Evolutionary conservation across 1,284 basidiomycete genomes (phyloP).

Genomic region (Sporisorium iseilematis-ciliati): DNA sequence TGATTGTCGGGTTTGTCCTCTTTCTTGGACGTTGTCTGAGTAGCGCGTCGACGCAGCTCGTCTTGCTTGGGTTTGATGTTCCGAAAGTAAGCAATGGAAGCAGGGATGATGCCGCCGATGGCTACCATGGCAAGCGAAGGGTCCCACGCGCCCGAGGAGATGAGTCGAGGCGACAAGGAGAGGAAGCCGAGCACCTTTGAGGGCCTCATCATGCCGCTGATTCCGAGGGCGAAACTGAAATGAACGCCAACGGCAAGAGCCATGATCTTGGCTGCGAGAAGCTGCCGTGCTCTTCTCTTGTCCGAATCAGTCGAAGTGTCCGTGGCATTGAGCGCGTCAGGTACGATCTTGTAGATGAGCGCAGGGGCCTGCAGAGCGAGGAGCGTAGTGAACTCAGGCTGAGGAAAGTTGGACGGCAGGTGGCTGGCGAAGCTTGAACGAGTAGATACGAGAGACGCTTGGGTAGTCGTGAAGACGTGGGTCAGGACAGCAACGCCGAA

Average conservation of each 20-base stretch:
- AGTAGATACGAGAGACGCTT: neutral
- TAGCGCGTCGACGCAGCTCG: slow-evolving; percentile 10
- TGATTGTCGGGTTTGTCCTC: slow-evolving; percentile 14
- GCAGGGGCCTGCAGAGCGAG: slow-evolving; percentile 56
- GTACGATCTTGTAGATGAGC: slow-evolving; percentile 40
- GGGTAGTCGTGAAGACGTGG: slow-evolving; percentile 32
- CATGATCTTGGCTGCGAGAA: slow-evolving; percentile 43
- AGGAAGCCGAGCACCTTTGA: slow-evolving; percentile 35
- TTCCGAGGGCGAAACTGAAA: slow-evolving; percentile 64
- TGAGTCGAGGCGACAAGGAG: slow-evolving; percentile 18
- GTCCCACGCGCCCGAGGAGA: slow-evolving; percentile 68
- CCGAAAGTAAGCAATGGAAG: slow-evolving; percentile 68
- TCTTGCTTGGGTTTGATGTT: slow-evolving; percentile 48
- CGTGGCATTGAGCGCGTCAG: slow-evolving; percentile 11
- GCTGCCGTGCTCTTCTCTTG: slow-evolving; percentile 10
- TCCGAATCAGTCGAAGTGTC: neutral
- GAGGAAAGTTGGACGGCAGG: slow-evolving; percentile 24
- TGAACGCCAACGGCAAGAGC: slow-evolving; percentile 60
- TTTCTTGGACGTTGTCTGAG: slow-evolving; percentile 9
- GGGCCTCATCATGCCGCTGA: slow-evolving; percentile 66
- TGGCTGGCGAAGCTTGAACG: slow-evolving; percentile 10
- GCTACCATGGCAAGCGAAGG: slow-evolving; percentile 72
- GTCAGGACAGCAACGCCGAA: slow-evolving; percentile 64
- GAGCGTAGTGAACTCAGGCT: slow-evolving; percentile 35
- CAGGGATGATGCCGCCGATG: slow-evolving; percentile 71